A percentile compares a stretch with the other conserved stretches of the same genome.
phyloP scores from a whole-genome alignment of 306 rosid genomes.

The Abrus precatorius region DNA sequence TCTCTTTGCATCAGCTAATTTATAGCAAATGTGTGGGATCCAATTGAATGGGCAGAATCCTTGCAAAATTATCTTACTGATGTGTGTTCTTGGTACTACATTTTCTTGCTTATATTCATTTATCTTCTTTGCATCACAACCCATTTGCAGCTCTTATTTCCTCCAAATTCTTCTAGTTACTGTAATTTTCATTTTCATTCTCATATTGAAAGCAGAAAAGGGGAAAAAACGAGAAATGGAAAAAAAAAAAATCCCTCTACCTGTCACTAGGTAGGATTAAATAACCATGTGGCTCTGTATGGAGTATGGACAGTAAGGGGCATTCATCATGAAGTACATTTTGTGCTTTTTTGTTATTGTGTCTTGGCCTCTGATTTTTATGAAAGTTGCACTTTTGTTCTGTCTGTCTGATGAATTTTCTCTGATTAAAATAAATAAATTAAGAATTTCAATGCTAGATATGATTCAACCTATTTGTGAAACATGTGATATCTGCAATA shows the following conservation, averaged over 20 bases:
- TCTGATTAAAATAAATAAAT: neutral
- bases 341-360: neutral
- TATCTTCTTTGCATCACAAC: neutral
- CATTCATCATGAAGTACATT: neutral
- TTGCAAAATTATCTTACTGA: no score
- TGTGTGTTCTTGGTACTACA: neutral
- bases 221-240: no score
- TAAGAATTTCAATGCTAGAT: neutral
- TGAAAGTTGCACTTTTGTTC: neutral
- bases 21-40: no score
- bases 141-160: neutral
- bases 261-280: neutral
- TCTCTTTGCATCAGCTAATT: neutral
- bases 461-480: constrained; percentile 8
- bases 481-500: neutral
- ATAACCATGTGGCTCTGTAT: neutral
- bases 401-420: neutral
- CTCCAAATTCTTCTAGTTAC: neutral
- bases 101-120: no score
- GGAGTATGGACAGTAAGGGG: neutral
- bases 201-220: no score
- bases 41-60: no score
- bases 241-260: no score
- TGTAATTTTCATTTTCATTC: no score
- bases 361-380: neutral